Conservation (phyloP, 2,329 filamentous ascomycete species). For the Pseudofabraea citricarpa region DNA sequence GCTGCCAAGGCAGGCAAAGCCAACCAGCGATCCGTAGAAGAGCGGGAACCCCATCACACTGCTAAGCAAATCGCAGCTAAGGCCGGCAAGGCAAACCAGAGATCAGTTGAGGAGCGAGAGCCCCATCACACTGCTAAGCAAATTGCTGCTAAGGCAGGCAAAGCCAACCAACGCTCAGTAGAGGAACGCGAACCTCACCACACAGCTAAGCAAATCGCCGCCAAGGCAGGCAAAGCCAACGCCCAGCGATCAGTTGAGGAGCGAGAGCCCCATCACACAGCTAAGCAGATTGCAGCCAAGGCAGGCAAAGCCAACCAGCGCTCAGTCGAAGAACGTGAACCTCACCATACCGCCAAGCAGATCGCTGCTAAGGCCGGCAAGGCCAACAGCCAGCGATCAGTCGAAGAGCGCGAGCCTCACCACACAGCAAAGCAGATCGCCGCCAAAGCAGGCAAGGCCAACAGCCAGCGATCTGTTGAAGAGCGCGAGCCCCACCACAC, state of each 20-base stretch:
- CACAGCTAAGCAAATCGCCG: neutral
- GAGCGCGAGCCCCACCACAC: no score
- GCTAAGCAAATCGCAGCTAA: neutral
- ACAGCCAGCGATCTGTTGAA: no score
- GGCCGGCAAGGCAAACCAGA: neutral
- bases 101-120: constrained; percentile 7
- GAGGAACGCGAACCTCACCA: neutral
- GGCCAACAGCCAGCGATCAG: constrained; percentile 4
- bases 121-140: constrained; percentile 18
- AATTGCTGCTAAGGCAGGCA: constrained; percentile 17
- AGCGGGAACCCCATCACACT: constrained; percentile 1
- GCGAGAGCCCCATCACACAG: no score
- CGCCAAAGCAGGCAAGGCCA: neutral
- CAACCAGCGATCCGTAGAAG: no score
- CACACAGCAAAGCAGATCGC: constrained; percentile 1
- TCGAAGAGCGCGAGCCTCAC: neutral
- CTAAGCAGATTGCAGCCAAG: no score
- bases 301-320: no score
- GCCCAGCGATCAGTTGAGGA: no score
- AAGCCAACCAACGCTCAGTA: constrained; percentile 4
- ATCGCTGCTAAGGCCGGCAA: constrained; percentile 19
- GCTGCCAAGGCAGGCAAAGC: constrained; percentile 8
- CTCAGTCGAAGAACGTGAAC: no score
- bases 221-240: no score
- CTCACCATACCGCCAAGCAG: constrained; percentile 18